Evolutionary conservation across 2,329 filamentous ascomycete genomes (phyloP).

Genomic region (Sporothrix brunneoviolacea): DNA sequence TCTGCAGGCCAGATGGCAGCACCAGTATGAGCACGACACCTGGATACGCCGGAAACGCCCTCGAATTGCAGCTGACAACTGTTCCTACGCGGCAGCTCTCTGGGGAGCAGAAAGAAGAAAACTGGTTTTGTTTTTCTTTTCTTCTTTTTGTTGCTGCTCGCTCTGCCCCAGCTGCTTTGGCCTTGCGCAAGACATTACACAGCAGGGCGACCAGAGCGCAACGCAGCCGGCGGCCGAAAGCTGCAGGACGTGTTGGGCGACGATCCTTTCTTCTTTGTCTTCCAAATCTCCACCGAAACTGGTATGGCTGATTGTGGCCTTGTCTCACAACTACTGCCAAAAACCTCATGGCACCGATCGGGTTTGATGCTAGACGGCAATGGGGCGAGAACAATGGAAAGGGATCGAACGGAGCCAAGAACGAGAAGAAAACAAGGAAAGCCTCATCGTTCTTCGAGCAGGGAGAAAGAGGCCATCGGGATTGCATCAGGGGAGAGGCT

Average conservation of each 20-base stretch:
- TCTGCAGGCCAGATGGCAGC: no score
- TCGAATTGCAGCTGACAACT: no score
- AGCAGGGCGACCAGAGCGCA: neutral
- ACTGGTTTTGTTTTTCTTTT: no score
- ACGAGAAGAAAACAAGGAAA: neutral
- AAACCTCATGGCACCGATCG: neutral
- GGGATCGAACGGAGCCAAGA: neutral
- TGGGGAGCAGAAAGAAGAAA: no score
- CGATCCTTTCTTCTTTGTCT: slow-evolving; percentile 4
- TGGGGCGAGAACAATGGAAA: neutral
- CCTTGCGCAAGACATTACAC: slow-evolving; percentile 3
- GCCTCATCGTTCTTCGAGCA: neutral
- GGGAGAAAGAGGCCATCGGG: neutral
- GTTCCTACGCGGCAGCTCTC: no score
- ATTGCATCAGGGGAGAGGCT: slow-evolving; percentile 1
- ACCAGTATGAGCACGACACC: no score
- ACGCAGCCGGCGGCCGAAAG: slow-evolving; percentile 14
- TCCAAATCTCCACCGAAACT: slow-evolving; percentile 1
- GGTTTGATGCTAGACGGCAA: neutral
- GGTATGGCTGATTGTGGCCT: slow-evolving; percentile 7
- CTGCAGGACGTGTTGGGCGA: slow-evolving; percentile 11
- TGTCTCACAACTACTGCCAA: slow-evolving; percentile 10
- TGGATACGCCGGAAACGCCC: no score
- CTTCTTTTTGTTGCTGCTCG: neutral
- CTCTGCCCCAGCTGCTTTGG: no score